A percentile compares a stretch with the other conserved stretches of the same genome.
Evolutionary conservation across 805 yeast species (phyloP).

Genomic region (Spathaspora sp.): DNA sequence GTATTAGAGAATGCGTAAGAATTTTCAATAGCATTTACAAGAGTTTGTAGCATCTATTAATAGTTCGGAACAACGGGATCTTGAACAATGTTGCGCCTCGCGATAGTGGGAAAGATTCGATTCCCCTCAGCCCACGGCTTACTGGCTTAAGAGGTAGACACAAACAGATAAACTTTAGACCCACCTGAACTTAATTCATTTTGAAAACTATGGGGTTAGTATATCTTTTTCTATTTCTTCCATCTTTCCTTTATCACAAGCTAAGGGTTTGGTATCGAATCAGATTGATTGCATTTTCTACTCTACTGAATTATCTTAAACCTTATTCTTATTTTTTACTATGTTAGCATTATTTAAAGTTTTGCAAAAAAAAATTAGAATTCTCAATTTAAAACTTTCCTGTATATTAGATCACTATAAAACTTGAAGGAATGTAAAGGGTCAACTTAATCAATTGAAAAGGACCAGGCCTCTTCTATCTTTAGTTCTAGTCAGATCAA

Average conservation of each 20-base stretch:
- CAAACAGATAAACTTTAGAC: background rate
- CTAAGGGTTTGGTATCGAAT: background rate
- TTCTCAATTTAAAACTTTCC: background rate
- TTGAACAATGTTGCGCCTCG: too few relatives aligned
- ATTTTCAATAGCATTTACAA: too few relatives aligned
- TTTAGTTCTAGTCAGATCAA: too few relatives aligned
- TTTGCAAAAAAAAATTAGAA: too few relatives aligned
- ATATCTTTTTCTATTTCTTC: background rate
- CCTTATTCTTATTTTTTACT: background rate
- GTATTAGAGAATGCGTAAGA: too few relatives aligned
- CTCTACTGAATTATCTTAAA: background rate
- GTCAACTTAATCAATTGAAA: too few relatives aligned
- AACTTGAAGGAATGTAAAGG: too few relatives aligned
- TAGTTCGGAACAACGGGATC: too few relatives aligned
- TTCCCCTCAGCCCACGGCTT: background rate
- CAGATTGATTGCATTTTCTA: background rate
- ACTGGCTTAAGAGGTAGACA: background rate
- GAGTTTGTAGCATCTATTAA: too few relatives aligned
- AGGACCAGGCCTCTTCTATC: too few relatives aligned
- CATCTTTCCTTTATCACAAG: too few relatives aligned
- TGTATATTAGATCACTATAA: background rate
- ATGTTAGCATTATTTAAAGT: too few relatives aligned
- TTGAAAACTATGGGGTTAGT: background rate
- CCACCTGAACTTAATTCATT: background rate
- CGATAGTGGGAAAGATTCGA: background rate